A percentile compares a stretch with the other conserved stretches of the same genome.
Evolutionary conservation across 176 grass and related monocot genomes (phyloP).

Genomic region (Leersia perrieri): DNA sequence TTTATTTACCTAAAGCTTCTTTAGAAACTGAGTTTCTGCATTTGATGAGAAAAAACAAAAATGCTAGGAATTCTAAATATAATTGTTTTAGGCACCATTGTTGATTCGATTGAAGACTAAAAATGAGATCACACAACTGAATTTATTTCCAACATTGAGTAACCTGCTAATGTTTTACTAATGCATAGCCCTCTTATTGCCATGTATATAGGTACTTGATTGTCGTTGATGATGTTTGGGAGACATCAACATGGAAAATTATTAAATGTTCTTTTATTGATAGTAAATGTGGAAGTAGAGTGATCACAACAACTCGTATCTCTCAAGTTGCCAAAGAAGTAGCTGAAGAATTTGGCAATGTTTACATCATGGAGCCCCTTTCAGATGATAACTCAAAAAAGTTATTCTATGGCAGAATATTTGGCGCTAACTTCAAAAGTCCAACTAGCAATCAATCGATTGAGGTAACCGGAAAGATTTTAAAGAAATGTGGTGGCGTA

Average conservation of each 20-base stretch:
- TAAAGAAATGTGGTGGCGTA: constrained; percentile 16
- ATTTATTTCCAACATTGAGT: no score
- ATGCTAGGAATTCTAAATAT: no score
- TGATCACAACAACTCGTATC: constrained; percentile 21
- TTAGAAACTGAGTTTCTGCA: no score
- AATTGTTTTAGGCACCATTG: no score
- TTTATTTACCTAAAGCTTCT: no score
- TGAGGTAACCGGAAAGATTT: background rate
- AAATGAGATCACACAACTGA: no score
- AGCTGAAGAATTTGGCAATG: background rate
- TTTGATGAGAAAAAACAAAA: no score
- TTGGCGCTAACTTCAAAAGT: background rate
- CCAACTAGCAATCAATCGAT: background rate
- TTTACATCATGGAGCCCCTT: background rate
- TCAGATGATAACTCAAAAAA: background rate
- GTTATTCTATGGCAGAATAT: constrained; percentile 4
- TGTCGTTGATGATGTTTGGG: constrained; percentile 32
- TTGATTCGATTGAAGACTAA: no score
- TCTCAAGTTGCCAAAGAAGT: constrained; percentile 3
- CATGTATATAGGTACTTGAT: background rate
- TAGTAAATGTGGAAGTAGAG: constrained; percentile 6
- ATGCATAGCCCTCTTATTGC: background rate
- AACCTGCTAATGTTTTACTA: background rate
- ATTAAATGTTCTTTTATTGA: constrained; percentile 2
- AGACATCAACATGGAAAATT: background rate